A percentile compares a stretch with the other conserved stretches of the same genome.
Evolutionary conservation across 2,329 filamentous ascomycete species (phyloP).

Genomic region (Didymella arachidicola): DNA sequence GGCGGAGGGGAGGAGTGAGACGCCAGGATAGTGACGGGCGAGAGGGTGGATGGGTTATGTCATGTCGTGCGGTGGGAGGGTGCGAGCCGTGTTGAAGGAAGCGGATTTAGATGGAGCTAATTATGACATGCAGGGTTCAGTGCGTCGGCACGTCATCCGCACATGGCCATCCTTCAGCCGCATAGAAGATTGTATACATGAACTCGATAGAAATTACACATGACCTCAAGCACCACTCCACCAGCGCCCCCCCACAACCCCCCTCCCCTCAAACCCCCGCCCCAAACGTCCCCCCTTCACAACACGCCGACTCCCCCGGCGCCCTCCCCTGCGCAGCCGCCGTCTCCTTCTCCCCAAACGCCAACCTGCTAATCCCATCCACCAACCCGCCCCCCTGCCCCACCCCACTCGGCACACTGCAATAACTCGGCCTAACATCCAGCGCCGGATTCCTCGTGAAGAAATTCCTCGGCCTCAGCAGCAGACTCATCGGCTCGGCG

Average conservation of each 20-base stretch:
- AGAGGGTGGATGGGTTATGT: constrained; percentile 5
- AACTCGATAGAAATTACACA: neutral
- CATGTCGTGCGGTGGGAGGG: constrained; percentile 14
- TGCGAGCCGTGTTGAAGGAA: constrained; percentile 1
- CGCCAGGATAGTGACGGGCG: constrained; percentile 9
- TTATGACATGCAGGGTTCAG: constrained; percentile 18
- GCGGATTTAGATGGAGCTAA: constrained; percentile 11
- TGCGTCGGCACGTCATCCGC: constrained; percentile 14
- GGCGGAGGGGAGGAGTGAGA: neutral
- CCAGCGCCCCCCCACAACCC: neutral
- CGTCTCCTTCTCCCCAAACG: constrained; percentile 53
- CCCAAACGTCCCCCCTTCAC: constrained; percentile 31
- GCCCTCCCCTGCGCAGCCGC: constrained; percentile 11
- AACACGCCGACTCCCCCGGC: constrained; percentile 21
- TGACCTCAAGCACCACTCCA: neutral
- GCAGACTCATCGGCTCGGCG: constrained; percentile 77
- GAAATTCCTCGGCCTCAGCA: constrained; percentile 82
- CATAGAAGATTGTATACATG: neutral
- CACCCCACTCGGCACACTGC: constrained; percentile 74
- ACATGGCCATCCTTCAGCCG: constrained; percentile 8
- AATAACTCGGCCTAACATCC: constrained; percentile 80
- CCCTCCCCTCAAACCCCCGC: constrained; percentile 20
- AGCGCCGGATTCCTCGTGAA: constrained; percentile 80
- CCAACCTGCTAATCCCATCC: constrained; percentile 61
- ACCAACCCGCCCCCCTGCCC: constrained; percentile 57